phyloP scores from a whole-genome alignment of 2,329 filamentous ascomycete species.

The Phaeomoniella chlamydospora region DNA sequence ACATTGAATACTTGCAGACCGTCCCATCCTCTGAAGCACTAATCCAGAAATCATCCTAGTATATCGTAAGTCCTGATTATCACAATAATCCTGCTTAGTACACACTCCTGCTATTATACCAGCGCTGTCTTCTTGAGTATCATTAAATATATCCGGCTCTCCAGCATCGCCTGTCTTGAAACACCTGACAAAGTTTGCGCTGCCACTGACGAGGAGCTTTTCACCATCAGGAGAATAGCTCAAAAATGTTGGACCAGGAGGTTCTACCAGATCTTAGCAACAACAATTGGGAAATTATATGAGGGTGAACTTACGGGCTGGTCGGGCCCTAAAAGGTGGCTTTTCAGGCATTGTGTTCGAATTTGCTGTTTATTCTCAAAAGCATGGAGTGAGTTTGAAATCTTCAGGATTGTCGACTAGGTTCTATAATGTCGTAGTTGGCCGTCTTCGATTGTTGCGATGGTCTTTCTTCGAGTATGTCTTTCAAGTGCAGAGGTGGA shows the following conservation, averaged over 20 bases:
- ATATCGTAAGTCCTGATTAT: constrained; percentile 1
- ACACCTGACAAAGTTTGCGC: constrained; percentile 84
- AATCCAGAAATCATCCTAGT: constrained; percentile 65
- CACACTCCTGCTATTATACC: constrained; percentile 34
- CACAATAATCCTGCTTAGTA: too few relatives aligned
- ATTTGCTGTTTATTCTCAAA: too few relatives aligned
- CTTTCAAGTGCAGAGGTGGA: too few relatives aligned
- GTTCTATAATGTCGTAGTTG: too few relatives aligned
- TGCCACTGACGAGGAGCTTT: constrained; percentile 78
- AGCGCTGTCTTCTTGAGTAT: constrained; percentile 75
- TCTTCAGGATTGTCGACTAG: too few relatives aligned
- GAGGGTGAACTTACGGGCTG: constrained; percentile 28
- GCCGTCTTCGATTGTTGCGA: too few relatives aligned
- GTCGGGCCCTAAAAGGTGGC: constrained; percentile 9
- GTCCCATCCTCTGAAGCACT: constrained; percentile 87
- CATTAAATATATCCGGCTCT: constrained; percentile 84
- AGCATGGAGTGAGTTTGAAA: too few relatives aligned
- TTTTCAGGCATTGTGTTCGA: constrained; percentile 1
- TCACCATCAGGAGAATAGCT: constrained; percentile 80
- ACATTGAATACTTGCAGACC: constrained; percentile 84
- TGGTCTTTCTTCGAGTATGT: too few relatives aligned
- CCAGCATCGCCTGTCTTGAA: constrained; percentile 86
- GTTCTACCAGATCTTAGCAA: constrained; percentile 37
- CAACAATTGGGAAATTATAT: constrained; percentile 2
- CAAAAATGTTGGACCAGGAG: constrained; percentile 72